phyloP scores from a whole-genome alignment of 2,329 filamentous ascomycete genomes.

The Xylaria digitata region DNA sequence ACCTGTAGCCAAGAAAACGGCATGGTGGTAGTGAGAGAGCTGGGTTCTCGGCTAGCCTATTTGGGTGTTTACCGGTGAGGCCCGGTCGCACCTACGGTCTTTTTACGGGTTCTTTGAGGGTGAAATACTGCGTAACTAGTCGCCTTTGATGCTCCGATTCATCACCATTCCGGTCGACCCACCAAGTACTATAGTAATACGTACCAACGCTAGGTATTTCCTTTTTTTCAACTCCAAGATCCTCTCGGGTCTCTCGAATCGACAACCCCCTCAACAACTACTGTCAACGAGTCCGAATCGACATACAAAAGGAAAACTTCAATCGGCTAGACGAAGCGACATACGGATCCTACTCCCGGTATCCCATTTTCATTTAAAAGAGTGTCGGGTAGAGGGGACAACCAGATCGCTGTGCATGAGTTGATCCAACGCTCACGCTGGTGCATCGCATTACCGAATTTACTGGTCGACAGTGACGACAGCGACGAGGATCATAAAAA shows the following conservation, averaged over 20 bases:
- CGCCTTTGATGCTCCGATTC: slow-evolving; percentile 36
- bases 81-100: slow-evolving; percentile 29
- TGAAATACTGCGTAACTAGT: too few relatives aligned
- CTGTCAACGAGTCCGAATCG: slow-evolving; percentile 15
- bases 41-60: slow-evolving; percentile 28
- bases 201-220: slow-evolving; percentile 26
- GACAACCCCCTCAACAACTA: slow-evolving; percentile 26
- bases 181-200: slow-evolving; percentile 28
- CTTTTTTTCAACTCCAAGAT: slow-evolving; percentile 33
- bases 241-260: slow-evolving; percentile 19
- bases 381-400: slow-evolving; percentile 4
- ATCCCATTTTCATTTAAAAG: background rate
- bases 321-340: slow-evolving; percentile 8
- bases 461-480: background rate
- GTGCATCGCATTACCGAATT: slow-evolving; percentile 10
- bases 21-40: slow-evolving; percentile 20
- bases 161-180: slow-evolving; percentile 32
- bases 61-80: slow-evolving; percentile 29
- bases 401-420: slow-evolving; percentile 3
- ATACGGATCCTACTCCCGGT: background rate
- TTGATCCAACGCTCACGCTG: slow-evolving; percentile 15
- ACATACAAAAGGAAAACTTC: background rate
- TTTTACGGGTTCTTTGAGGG: slow-evolving; percentile 33
- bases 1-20: slow-evolving; percentile 26
- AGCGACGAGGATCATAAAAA: background rate